Evolutionary conservation across 345 rosid genomes (phyloP), one percentile per base, ranked within the genome.

Genomic region (Balakata baccata): DNA sequence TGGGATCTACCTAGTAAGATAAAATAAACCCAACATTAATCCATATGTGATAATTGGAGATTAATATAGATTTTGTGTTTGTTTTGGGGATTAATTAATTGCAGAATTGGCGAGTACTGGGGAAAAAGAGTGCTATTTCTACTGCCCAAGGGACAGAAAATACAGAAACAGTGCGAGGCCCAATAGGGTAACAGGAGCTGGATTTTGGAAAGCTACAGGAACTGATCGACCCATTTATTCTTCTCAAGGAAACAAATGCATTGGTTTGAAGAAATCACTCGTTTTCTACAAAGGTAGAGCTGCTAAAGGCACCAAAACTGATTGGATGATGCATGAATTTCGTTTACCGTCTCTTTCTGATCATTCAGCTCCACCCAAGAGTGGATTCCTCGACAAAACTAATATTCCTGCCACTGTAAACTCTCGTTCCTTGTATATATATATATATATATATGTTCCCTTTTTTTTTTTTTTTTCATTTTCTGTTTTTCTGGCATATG

Each of bases 291-390:
- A 79, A 83, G 98, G 98, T 18, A 87, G 90, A 84, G 98, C 98
- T 10, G 91, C 97, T 8, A 93, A 86, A 82, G 98, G 98, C 59
- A 83, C 84, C 75, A 93, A 93, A 85, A 93, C 97, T 34, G 98
- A 93, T 70, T 93, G 98, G 98, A 93, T 93, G 98, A 93, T 93
- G 98, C 97, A 93, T 73, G 98, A 93, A 90, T 93, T 93, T 74
- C 88, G 98, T 41, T 80, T 93, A 61, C 97, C 98, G 75, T 85
- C 91, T 71, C 89, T 88, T 64, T 54, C 85, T 5, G 89, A 87
- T 60, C 68, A 85, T 11, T 74, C 34, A 29, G 34, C 69, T 7
- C 74, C 84, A 11, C 53, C 86, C 14, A 87, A 86, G 77, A 80
- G n/a, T n/a, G n/a, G 85, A 51, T 86, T 79, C 83, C 45, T 79